Evolutionary conservation across 2,329 filamentous ascomycete genomes (phyloP), one percentile per base, ranked within the genome.

Genomic region (Cladosporium oxysporum): DNA sequence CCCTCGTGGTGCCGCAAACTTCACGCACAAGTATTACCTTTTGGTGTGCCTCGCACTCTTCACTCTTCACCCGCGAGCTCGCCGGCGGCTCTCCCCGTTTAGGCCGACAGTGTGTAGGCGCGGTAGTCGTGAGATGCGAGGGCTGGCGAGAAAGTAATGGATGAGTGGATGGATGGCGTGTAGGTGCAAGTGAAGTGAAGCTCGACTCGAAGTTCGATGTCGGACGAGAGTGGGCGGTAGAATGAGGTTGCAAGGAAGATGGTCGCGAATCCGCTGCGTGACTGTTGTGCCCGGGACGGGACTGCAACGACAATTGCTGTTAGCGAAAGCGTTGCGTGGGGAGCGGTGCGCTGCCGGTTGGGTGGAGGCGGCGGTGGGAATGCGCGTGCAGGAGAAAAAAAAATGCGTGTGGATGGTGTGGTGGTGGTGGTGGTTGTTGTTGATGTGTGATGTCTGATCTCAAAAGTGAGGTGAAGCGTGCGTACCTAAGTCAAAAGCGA

Each of bases 221-320:
- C 23, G 35, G 23, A n/a, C 31, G 21, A 31, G 26, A 53, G 26
- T 52, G 61, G 35, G 61, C 35, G 50, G 23, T 49, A 50, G 37
- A 29, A 16, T 28, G 61, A 47, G 61, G 35, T 31, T n/a, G 26
- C n/a, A 29, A 61, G 41, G 14, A 57, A 44, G 23, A 63, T 31
- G 61, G 29, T 57, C 33, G 35, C 61, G 35, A 31, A 52, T 29
- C 55, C 33, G 61, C 60, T 26, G 61, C 61, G 61, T 31, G 37
- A 55, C 23, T 63, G 31, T 41, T 44, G 23, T 35, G 61, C 61
- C 61, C 41, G 18, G 37, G 61, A 26, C 33, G 23, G 21, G 50
- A 52, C 61, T 63, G 50, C 61, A 49, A 49, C 61, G 61, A 52
- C 61, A 26, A 63, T 44, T 55, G 61, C 35, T 63, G 35, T 63